Evolutionary conservation across 768 basidiomycete genomes (phyloP), one percentile per base, ranked within the genome.

Genomic region (Neoboletus magnificus): DNA sequence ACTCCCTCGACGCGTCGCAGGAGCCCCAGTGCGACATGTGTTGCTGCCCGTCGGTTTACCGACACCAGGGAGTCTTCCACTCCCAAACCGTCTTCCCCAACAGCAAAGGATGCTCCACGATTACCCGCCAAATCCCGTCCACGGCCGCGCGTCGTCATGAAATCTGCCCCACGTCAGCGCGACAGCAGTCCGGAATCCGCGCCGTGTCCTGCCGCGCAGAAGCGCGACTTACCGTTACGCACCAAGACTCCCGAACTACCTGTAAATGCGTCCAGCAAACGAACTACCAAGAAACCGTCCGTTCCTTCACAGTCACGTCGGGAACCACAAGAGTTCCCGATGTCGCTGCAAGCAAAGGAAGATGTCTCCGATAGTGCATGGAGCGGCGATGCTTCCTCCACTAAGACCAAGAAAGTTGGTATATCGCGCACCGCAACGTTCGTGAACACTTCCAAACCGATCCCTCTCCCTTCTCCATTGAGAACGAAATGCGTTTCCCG

Each of bases 381-480:
- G 35, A 60, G 52, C 12, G 42, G 56, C 20, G 62, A 67, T 18
- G 42, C 33, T 2, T 43, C 56, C 4, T 43, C 63, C 7, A 44
- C n/a, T 11, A 62, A 47, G 49, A 13, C 51, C 11, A 62, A 60
- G 30, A 65, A 62, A 35, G 37, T 22, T 12, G 8, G n/a, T 18
- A 41, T 54, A 35, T 27, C 67, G 11, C 65, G 62, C n/a, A 0
- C 49, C 5, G 48, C 42, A 22, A 52, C 56, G 27, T 18, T 35
- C 11, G 33, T 29, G 4, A 29, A 47, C 2, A 27, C 23, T 16
- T 48, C 56, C 4, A 57, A 48, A 29, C 50, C 22, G 3, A 46
- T 62, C 1, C 60, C 68, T 33, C 58, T 68, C 35, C 62, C 64
- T 51, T 68, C 66, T 35, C 66, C 66, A 8, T 22, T 66, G 30